Base-by-base conservation (phyloP, 805 yeast species). In the Cyberlindnera mycetangii region DNA sequence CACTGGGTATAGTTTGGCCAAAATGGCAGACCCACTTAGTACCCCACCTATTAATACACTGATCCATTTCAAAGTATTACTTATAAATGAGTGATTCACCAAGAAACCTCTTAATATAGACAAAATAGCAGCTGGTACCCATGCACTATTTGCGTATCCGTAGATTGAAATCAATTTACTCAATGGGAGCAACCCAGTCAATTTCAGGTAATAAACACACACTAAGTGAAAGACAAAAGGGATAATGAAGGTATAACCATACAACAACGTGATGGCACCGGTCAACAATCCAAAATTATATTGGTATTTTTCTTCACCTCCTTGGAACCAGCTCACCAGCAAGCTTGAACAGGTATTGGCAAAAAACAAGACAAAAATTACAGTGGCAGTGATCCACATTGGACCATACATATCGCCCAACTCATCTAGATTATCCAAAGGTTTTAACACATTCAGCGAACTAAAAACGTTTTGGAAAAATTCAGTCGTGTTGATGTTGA, bases 321-420 rank as follows among this genome's bases (percentile, higher is more conserved):
- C 62, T 38, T 62, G 57, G 12, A 68, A 55, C 58, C 78, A 73
- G 20, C 77, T 72, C n/a, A 79, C 68, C n/a, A 89, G 55, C 18
- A 85, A 58, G 38, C 82, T 80, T 3, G 86, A 76, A 17, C 86
- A 74, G 0, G 95, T 83, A 28, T 85, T 77, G 36, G 89, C 75
- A 46, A 89, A 81, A 65, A 89, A 89, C 61, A 87, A 71, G 25
- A 83, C 68, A 51, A 86, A 78, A 1, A 87, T 79, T 39, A 88
- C 77, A 0, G 96, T 84, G 0, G 89, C 89, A 11, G 92, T 85
- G 35, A 90, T 81, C 98, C 98, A 90, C 16, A 89, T 69, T 7
- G 95, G 85, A 0, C 97, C 97, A 62, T 89, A 92, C 42, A 90
- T 66, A 57, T 90, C 98, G 3, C 83, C 78, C 42, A 51, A 45